Conservation (phyloP, 148 eudicot species). For the Camellia sinensis region DNA sequence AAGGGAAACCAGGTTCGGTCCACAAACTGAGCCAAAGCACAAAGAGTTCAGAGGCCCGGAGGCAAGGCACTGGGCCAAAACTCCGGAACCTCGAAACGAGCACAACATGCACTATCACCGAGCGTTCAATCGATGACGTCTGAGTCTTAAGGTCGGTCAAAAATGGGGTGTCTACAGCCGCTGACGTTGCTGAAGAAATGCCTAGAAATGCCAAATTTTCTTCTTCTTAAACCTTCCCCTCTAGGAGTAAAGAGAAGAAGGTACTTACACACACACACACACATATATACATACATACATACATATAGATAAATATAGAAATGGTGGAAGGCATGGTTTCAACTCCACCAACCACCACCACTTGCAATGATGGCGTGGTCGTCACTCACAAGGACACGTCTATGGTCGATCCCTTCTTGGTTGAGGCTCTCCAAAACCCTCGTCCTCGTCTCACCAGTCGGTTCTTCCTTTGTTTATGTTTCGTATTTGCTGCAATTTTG, state of each 20-base stretch:
- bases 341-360: constrained; percentile 19
- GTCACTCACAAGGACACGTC: constrained; percentile 31
- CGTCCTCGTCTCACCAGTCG: constrained; percentile 90
- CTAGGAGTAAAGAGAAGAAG: constrained; percentile 31
- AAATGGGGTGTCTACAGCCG: too few relatives aligned
- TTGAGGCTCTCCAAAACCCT: constrained; percentile 94
- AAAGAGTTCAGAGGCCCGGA: too few relatives aligned
- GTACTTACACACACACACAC: not conserved
- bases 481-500: not conserved
- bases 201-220: constrained; percentile 4
- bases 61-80: too few relatives aligned
- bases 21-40: too few relatives aligned
- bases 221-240: constrained; percentile 40
- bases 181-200: not conserved
- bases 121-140: too few relatives aligned
- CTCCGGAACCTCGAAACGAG: too few relatives aligned
- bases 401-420: constrained; percentile 77
- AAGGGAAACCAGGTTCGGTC: too few relatives aligned
- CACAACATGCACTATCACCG: too few relatives aligned
- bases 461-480: constrained; percentile 17
- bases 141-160: too few relatives aligned
- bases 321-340: constrained; percentile 30
- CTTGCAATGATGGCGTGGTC: constrained; percentile 18
- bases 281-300: not conserved
- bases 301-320: not conserved